Evolutionary conservation across 805 yeast genomes (phyloP).

Genomic region (Suhomyces canberraensis): DNA sequence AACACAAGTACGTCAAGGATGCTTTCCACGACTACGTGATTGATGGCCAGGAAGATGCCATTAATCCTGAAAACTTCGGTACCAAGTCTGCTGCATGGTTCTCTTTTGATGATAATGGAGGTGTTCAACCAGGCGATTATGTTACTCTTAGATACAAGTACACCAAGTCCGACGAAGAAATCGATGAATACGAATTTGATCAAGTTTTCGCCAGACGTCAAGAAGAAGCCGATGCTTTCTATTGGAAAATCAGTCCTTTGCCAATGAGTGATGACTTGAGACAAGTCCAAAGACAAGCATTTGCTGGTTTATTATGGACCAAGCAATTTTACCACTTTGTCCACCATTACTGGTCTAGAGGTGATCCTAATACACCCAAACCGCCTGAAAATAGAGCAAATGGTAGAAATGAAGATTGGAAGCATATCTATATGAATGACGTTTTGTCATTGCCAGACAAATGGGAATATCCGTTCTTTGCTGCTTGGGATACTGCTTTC

Average conservation of each 20-base stretch:
- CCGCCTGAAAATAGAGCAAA: constrained; percentile 80
- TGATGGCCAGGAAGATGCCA: constrained; percentile 53
- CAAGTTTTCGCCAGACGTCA: constrained; percentile 63
- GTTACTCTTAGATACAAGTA: constrained; percentile 81
- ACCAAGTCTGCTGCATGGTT: constrained; percentile 87
- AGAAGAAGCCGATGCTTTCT: constrained; percentile 89
- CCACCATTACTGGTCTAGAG: constrained; percentile 81
- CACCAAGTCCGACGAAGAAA: constrained; percentile 41
- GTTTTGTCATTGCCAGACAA: constrained; percentile 88
- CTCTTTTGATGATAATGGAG: constrained; percentile 69
- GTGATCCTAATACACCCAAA: constrained; percentile 72
- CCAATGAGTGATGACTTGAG: constrained; percentile 79
- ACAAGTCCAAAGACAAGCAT: constrained; percentile 87
- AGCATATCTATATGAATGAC: constrained; percentile 83
- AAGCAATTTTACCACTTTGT: constrained; percentile 87
- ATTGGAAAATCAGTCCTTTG: constrained; percentile 82
- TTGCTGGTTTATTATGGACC: constrained; percentile 91
- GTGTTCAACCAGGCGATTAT: constrained; percentile 82
- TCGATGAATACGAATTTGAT: constrained; percentile 77
- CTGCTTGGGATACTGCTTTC: constrained; percentile 96
- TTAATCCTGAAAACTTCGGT: constrained; percentile 70
- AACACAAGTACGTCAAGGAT: constrained; percentile 67
- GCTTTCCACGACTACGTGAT: constrained; percentile 86
- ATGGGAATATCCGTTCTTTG: constrained; percentile 95
- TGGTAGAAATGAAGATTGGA: constrained; percentile 89